Base-by-base conservation (phyloP, 1,284 basidiomycete genomes). In the Puccinia hordei region DNA sequence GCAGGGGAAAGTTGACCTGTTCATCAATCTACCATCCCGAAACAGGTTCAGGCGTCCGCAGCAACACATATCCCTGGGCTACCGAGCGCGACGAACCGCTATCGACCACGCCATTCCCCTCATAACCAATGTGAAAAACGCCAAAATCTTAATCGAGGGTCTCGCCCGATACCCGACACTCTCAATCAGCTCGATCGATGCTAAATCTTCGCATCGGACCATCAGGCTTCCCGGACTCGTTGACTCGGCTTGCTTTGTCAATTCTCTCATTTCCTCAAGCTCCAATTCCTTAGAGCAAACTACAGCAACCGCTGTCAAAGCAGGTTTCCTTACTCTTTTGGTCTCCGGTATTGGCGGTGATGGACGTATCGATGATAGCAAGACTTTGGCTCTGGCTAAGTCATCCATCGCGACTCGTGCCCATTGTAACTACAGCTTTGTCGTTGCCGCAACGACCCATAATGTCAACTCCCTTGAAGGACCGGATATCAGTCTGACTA, bases 101-200 rank as follows among this genome's bases (percentile, higher is more conserved):
- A 96, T 99, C 82, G 96, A 99, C 87, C 98, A 96, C 85, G 95
- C 95, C 46, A 92, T 99, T 53, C 96, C 97, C 0, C 89, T 99
- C 76, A 95, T 99, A 86, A 99, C 96, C 81, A 99, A 99, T 86
- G 93, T 99, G 87, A 99, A 99, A 89, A 95, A 95, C 85, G 97
- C 97, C 82, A 99, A 99, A 87, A 89, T 99, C 84, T 90, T 99
- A 72, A 92, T 94, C 55, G 95, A 99, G 87, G 97, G 96, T 1
- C 90, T 99, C 81, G 92, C 98, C 81, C 91, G 94, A 83, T 93
- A 90, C 86, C 92, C 95, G 22, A 86, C 86, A 24, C 89, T 99
- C 73, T 92, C 96, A 79, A 93, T 99, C 57, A 92, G 93, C 8
- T 91, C 89, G 80, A 90, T 98, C 83, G 97, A 99, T 86, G 94